A percentile compares a stretch with the other conserved stretches of the same genome.
Conservation (phyloP, 2,329 filamentous ascomycete species). For the Exophiala phaeomuriformis region DNA sequence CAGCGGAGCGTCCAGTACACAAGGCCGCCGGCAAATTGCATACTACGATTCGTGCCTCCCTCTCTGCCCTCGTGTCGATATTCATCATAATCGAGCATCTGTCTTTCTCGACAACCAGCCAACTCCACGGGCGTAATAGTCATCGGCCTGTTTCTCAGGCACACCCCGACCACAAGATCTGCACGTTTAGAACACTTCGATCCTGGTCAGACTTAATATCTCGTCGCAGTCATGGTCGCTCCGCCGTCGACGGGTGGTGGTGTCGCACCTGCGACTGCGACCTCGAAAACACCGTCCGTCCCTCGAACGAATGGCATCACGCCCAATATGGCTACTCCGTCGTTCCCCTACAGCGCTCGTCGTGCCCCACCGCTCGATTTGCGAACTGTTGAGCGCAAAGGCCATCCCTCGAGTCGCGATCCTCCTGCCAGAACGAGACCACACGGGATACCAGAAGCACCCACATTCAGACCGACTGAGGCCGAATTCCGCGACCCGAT, state of each 20-base stretch:
- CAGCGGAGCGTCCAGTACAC: conserved; percentile 12
- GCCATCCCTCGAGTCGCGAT: conserved; percentile 69
- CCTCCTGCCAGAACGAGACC: conserved; percentile 69
- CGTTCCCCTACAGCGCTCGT: conserved; percentile 57
- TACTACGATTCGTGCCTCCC: conserved; percentile 13
- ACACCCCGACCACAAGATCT: neutral
- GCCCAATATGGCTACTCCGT: conserved; percentile 39
- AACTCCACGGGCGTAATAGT: neutral
- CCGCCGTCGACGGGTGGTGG: conserved; percentile 37
- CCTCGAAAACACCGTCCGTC: conserved; percentile 22
- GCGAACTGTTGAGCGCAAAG: conserved; percentile 82
- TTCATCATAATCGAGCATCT: conserved; percentile 1
- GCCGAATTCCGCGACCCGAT: conserved; percentile 94
- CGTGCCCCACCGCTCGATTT: conserved; percentile 68
- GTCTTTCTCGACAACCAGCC: neutral
- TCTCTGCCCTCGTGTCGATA: conserved; percentile 5
- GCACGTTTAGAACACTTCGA: neutral
- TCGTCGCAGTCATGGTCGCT: conserved; percentile 38
- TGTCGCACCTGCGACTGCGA: conserved; percentile 22
- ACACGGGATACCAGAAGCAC: conserved; percentile 80
- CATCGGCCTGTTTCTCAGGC: neutral
- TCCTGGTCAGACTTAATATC: neutral
- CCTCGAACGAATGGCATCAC: conserved; percentile 38
- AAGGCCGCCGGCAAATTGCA: conserved; percentile 16
- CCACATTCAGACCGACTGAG: conserved; percentile 79